Evolutionary conservation across 2,329 filamentous ascomycete genomes (phyloP).

Genomic region (Neopestalotiopsis sp.): DNA sequence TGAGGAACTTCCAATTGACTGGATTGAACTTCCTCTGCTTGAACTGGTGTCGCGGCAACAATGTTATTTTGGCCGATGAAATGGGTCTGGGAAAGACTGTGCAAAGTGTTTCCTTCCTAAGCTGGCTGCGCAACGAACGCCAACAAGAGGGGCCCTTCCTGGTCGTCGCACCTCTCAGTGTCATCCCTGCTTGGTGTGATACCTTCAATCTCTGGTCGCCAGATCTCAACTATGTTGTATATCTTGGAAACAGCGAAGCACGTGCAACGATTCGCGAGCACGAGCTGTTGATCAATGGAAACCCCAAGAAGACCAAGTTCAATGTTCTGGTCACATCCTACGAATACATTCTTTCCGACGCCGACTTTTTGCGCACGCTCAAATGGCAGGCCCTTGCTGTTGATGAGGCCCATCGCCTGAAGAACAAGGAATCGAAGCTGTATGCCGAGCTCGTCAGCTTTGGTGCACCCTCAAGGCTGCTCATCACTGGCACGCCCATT

Average conservation of each 20-base stretch:
- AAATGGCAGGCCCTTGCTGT: constrained; percentile 98
- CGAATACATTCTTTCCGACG: constrained; percentile 90
- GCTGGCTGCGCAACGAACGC: constrained; percentile 91
- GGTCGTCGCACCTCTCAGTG: constrained; percentile 95
- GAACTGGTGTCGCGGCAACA: constrained; percentile 93
- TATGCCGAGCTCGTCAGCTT: constrained; percentile 87
- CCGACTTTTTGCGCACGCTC: constrained; percentile 82
- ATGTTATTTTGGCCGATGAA: constrained; percentile 96
- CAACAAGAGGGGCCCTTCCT: constrained; percentile 93
- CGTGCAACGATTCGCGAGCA: constrained; percentile 88
- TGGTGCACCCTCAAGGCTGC: constrained; percentile 82
- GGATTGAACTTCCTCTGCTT: constrained; percentile 95
- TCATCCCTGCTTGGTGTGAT: constrained; percentile 97
- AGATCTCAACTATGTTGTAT: constrained; percentile 95
- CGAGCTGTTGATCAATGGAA: constrained; percentile 85
- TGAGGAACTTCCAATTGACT: constrained; percentile 91
- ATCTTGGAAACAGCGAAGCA: constrained; percentile 87
- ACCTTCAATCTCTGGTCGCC: constrained; percentile 97
- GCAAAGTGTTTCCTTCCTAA: constrained; percentile 95
- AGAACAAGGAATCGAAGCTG: constrained; percentile 93
- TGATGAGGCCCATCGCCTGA: constrained; percentile 94
- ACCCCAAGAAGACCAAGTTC: constrained; percentile 90
- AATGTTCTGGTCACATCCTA: constrained; percentile 98
- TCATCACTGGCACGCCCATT: constrained; percentile 97
- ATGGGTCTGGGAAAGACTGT: constrained; percentile 99